These are phyloP conservation scores for Candida sojae DNA, from an alignment of 1,139 yeast genomes.

Conservation along the genomic window DNA sequence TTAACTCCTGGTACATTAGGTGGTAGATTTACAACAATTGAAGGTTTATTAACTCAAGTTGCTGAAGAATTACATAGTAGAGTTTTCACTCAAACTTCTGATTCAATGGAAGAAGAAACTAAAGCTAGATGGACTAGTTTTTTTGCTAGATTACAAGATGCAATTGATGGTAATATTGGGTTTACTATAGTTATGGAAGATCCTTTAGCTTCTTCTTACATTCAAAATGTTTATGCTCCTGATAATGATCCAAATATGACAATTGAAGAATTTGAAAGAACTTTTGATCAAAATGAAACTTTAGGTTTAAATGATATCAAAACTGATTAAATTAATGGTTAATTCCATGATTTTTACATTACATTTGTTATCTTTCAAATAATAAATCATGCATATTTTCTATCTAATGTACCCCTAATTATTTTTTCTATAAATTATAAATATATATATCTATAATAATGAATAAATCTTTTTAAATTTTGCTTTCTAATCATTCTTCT, in stretches of 20 bases:
- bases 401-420: no score
- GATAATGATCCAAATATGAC: conserved; percentile 96
- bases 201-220: conserved; percentile 92
- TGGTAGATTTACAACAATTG: conserved; percentile 95
- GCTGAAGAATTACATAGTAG: conserved; percentile 83
- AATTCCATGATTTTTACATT: no score
- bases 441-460: not conserved
- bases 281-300: conserved; percentile 84
- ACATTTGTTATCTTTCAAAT: no score
- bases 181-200: conserved; percentile 90
- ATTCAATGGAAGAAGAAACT: conserved; percentile 83
- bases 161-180: conserved; percentile 79
- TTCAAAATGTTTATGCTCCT: conserved; percentile 97
- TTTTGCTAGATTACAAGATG: conserved; percentile 72
- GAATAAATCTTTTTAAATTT: not conserved
- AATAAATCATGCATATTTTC: no score
- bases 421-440: not conserved
- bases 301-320: conserved; percentile 86
- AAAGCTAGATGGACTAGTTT: conserved; percentile 80
- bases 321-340: conserved; percentile 28
- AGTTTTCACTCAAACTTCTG: conserved; percentile 85
- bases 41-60: conserved; percentile 89
- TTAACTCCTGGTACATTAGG: conserved; percentile 97
- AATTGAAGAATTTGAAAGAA: conserved; percentile 87
- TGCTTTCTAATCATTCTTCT: no score